Evolutionary conservation across 805 yeast species (phyloP).

Genomic region (Candida krabiensis): DNA sequence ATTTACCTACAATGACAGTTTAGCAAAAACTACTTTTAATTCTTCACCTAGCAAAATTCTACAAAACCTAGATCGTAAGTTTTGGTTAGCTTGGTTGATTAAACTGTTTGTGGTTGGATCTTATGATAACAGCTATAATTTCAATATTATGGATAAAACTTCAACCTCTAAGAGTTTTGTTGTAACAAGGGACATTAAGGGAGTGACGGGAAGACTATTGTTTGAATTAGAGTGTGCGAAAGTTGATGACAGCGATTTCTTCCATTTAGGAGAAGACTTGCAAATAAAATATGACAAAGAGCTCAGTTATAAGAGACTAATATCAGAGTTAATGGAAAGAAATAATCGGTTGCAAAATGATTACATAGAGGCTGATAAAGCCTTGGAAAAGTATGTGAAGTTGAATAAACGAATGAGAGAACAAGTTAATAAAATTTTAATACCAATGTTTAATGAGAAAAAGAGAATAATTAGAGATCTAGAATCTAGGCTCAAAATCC

Average conservation of each 20-base stretch:
- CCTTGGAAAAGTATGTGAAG: conserved; percentile 4
- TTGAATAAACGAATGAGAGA: conserved; percentile 6
- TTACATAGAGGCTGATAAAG: conserved; percentile 5
- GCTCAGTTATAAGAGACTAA: conserved; percentile 8
- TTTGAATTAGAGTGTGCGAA: conserved; percentile 12
- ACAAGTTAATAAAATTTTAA: conserved; percentile 10
- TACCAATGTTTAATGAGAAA: conserved; percentile 22
- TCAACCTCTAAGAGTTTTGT: conserved; percentile 4
- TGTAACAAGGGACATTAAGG: conserved; percentile 12
- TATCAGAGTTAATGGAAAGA: conserved; percentile 3
- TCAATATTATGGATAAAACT: conserved; percentile 7
- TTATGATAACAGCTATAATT: conserved; percentile 11
- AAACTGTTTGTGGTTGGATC: conserved; percentile 9
- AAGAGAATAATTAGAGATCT: conserved; percentile 11
- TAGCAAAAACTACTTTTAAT: neutral
- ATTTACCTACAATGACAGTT: neutral
- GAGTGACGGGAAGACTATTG: conserved; percentile 13
- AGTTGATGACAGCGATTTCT: conserved; percentile 7
- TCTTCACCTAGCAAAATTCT: conserved; percentile 3
- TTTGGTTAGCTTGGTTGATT: conserved; percentile 14
- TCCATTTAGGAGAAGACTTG: conserved; percentile 14
- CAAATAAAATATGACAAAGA: conserved; percentile 14
- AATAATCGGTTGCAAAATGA: conserved; percentile 10
- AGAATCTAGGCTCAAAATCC: neutral
- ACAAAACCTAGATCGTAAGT: conserved; percentile 3